Percentiles rank a stretch among this genome's conserved stretches.
Conservation (phyloP, 163 green algal species). For the Trebouxia gelatinosa region DNA sequence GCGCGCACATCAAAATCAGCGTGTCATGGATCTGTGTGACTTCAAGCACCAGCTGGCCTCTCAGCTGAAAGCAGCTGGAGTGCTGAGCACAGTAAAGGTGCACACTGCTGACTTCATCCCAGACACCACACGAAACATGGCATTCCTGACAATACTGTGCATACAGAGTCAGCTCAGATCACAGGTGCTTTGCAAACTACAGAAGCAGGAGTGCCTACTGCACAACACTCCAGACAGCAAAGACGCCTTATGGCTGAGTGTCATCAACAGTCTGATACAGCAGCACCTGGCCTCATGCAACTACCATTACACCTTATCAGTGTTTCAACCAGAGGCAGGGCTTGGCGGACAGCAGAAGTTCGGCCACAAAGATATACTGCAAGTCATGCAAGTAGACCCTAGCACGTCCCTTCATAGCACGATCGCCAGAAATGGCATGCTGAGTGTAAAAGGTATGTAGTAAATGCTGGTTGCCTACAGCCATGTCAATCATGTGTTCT, state of each 20-base stretch:
- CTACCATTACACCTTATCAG: slow-evolving; percentile 54
- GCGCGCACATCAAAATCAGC: too few species aligned
- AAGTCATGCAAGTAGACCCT: not conserved
- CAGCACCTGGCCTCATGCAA: slow-evolving; percentile 46
- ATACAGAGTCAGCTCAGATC: slow-evolving; percentile 47
- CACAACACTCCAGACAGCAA: slow-evolving; percentile 26
- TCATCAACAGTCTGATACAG: slow-evolving; percentile 51
- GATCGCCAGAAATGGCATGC: too few species aligned
- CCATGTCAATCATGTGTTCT: too few species aligned
- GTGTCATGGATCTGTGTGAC: too few species aligned
- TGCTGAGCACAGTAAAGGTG: slow-evolving; percentile 52
- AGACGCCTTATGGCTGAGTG: slow-evolving; percentile 34
- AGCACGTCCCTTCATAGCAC: too few species aligned
- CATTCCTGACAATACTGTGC: not conserved
- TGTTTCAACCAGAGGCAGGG: slow-evolving; percentile 57
- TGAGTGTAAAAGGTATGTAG: too few species aligned
- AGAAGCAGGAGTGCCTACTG: slow-evolving; percentile 37
- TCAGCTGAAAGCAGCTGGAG: slow-evolving; percentile 45
- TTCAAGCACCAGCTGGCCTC: slow-evolving; percentile 48
- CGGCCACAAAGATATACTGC: not conserved
- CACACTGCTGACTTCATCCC: not conserved
- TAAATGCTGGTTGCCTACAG: too few species aligned
- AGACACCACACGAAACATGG: not conserved
- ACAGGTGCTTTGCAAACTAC: slow-evolving; percentile 48
- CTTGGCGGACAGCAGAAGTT: slow-evolving; percentile 14